Conservation (phyloP, 371 early-diverging fungal genomes). For the Mucor velutinosus region DNA sequence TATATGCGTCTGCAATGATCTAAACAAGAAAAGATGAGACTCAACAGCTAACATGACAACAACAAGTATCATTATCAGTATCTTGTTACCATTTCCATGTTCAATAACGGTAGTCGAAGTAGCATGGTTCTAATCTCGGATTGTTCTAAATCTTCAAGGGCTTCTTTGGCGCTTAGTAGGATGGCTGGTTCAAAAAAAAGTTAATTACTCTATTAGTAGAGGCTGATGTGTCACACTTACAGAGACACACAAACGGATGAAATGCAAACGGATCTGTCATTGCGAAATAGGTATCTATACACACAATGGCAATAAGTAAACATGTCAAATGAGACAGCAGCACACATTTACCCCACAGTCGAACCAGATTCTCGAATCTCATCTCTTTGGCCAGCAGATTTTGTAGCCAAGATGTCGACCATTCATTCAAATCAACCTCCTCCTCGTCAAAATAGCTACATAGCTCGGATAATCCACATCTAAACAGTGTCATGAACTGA, state of each 20-base stretch:
- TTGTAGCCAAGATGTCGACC: slow-evolving; percentile 90
- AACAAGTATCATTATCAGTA: not conserved
- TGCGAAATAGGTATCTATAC: slow-evolving; percentile 77
- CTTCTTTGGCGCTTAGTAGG: slow-evolving; percentile 68
- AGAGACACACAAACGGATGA: slow-evolving; percentile 81
- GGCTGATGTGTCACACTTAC: slow-evolving; percentile 26
- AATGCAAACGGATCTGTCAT: slow-evolving; percentile 70
- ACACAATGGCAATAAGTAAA: not conserved
- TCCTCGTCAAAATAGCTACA: slow-evolving; percentile 95
- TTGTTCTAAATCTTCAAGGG: slow-evolving; percentile 89
- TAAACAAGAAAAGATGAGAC: not conserved
- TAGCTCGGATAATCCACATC: slow-evolving; percentile 74
- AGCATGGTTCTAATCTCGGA: slow-evolving; percentile 87
- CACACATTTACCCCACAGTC: slow-evolving; percentile 72
- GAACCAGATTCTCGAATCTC: slow-evolving; percentile 73
- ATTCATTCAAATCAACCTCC: slow-evolving; percentile 89
- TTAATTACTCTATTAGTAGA: not conserved
- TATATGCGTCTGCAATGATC: slow-evolving; percentile 37
- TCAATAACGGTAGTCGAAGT: slow-evolving; percentile 75
- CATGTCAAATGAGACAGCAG: not conserved
- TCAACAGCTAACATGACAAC: not conserved
- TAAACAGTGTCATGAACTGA: slow-evolving; percentile 81
- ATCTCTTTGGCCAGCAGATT: slow-evolving; percentile 81
- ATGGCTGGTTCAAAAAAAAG: slow-evolving; percentile 50
- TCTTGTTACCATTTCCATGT: slow-evolving; percentile 68